Conservation (phyloP, 23 red algal genomes). For the Rhodosorus marinus region DNA sequence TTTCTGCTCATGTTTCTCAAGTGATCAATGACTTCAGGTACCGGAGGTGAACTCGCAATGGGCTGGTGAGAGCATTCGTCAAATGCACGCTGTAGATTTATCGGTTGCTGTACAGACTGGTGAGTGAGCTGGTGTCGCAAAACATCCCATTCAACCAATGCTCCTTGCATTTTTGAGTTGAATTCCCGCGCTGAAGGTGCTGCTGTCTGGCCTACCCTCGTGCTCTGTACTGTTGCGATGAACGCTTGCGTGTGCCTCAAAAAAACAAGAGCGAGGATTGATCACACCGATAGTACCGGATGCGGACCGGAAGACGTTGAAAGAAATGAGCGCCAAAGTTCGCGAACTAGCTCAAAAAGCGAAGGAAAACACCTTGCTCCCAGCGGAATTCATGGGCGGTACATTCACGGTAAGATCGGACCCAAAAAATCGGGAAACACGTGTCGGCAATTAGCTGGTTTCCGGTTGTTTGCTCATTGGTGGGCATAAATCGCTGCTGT, state of each 20-base stretch:
- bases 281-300: constrained; percentile 84
- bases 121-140: too few relatives aligned
- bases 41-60: constrained; percentile 88
- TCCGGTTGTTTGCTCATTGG: neutral
- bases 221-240: too few relatives aligned
- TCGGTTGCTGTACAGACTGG: constrained; percentile 73
- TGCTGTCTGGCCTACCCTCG: too few relatives aligned
- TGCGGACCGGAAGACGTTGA: constrained; percentile 66
- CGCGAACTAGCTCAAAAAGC: constrained; percentile 68
- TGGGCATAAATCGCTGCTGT: too few relatives aligned
- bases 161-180: too few relatives aligned
- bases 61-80: constrained; percentile 59
- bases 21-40: too few relatives aligned
- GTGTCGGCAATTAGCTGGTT: neutral
- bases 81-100: constrained; percentile 55
- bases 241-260: too few relatives aligned
- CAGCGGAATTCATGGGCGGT: constrained; percentile 82
- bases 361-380: constrained; percentile 48
- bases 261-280: constrained; percentile 21
- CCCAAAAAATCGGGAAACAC: neutral
- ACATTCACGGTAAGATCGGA: constrained; percentile 97
- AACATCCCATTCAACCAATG: too few relatives aligned
- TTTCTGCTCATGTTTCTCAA: too few relatives aligned
- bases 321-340: constrained; percentile 50
- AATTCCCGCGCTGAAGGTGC: too few relatives aligned